Evolutionary conservation across 1,139 yeast genomes (phyloP).

Genomic region (Saccharomyces hybrid): DNA sequence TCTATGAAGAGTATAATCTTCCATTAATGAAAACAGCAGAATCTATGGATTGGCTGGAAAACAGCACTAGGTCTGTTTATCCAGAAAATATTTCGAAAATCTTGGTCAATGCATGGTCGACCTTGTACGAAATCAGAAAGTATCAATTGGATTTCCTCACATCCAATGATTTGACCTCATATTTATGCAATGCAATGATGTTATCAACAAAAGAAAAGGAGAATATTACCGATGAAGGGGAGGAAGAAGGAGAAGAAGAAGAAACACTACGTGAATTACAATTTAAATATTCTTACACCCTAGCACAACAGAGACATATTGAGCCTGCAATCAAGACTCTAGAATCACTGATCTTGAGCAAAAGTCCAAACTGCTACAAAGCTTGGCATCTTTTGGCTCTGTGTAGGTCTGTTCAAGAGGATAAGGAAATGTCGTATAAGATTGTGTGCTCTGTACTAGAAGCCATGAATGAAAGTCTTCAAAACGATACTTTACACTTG

Average conservation of each 20-base stretch:
- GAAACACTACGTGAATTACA: slow-evolving; percentile 15
- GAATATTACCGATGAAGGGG: not conserved
- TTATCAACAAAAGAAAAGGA: slow-evolving; percentile 8
- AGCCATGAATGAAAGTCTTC: slow-evolving; percentile 23
- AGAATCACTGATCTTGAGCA: slow-evolving; percentile 31
- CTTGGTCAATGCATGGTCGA: slow-evolving; percentile 23
- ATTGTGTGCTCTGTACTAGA: slow-evolving; percentile 38
- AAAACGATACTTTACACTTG: slow-evolving; percentile 21
- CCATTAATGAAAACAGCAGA: slow-evolving; percentile 15
- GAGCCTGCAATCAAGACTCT: slow-evolving; percentile 33
- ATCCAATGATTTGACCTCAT: slow-evolving; percentile 28
- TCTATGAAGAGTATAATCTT: slow-evolving; percentile 17
- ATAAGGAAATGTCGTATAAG: slow-evolving; percentile 39
- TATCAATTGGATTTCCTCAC: slow-evolving; percentile 14
- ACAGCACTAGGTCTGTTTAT: slow-evolving; percentile 13
- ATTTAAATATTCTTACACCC: slow-evolving; percentile 33
- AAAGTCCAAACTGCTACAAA: slow-evolving; percentile 37
- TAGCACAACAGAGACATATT: slow-evolving; percentile 32
- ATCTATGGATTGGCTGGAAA: slow-evolving; percentile 19
- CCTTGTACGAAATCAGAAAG: slow-evolving; percentile 15
- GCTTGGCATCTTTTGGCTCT: slow-evolving; percentile 48
- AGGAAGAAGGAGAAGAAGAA: not conserved
- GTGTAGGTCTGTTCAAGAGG: slow-evolving; percentile 45
- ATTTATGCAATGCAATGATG: slow-evolving; percentile 26
- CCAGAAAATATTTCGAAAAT: slow-evolving; percentile 17